Evolutionary conservation across 208 protist species (phyloP), one percentile per base, ranked within the genome.

Genomic region (Acanthamoeba castellanii): DNA sequence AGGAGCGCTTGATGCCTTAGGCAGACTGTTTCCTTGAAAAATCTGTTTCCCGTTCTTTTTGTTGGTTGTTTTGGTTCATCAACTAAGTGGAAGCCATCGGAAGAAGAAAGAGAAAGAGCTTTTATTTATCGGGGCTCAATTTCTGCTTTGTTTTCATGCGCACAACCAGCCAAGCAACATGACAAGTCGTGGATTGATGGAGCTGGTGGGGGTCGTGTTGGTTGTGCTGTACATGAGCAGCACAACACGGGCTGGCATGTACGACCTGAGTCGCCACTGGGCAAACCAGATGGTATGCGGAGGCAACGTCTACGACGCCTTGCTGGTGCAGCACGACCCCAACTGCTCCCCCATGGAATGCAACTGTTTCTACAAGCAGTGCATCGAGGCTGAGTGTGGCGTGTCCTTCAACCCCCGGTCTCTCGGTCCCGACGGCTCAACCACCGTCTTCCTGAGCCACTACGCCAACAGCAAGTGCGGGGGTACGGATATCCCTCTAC

Each of bases 391-490:
- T 18, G 66, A 32, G 22, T 74, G 66, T 34, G 66, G 66, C 22
- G 66, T 74, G 25, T 74, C 66, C 66, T 74, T 74, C 66, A 34
- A 74, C n/a, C 66, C 66, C 22, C 66, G n/a, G 30, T 74, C 66
- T 32, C 66, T 74, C 13, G 66, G 66, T 74, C 66, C 66, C 30
- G 66, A 74, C 25, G 66, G 66, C 66, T 74, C 30, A 74, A 74
- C 16, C 13, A 32, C 66, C n/a, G 66, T 74, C 66, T 74, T 74
- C 66, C 18, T 74, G 16, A 32, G 22, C 66, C 14, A 74, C n/a
- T 74, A 74, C 66, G n/a, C 22, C 25, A 74, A 74, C n/a, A 32
- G 66, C 66, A 74, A 74, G n/a, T 74, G 66, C n/a, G 66, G 30
- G 13, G 66, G 66, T 74, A 34, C n/a, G 66, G 18, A 16, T 18